A percentile compares a stretch with the other conserved stretches of the same genome.
Conservation (phyloP, 1,284 basidiomycete genomes). For the Marasmius fiardii region DNA sequence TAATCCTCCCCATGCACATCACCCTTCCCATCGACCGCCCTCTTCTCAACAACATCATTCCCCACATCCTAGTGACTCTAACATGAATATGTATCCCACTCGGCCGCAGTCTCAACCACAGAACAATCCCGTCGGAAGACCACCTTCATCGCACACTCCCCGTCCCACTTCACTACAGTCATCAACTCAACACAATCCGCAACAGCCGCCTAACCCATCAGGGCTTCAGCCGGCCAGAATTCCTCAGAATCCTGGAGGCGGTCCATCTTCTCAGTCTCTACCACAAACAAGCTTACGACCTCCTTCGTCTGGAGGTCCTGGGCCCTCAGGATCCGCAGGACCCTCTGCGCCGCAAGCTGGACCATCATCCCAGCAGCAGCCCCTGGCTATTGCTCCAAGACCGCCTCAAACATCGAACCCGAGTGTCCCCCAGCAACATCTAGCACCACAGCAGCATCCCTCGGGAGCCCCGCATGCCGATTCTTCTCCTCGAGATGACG, state of each 20-base stretch:
- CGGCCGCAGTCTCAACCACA: slow-evolving; percentile 51
- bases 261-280: background rate
- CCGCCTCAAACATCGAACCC: background rate
- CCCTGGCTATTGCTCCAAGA: background rate
- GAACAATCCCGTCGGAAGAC: slow-evolving; percentile 18
- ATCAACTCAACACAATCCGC: background rate
- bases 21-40: slow-evolving; percentile 27
- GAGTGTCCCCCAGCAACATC: background rate
- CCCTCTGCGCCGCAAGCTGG: background rate
- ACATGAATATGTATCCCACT: slow-evolving; percentile 36
- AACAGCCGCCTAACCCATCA: slow-evolving; percentile 17
- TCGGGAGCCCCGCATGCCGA: background rate
- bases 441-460: slow-evolving; percentile 5
- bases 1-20: slow-evolving; percentile 27
- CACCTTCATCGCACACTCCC: background rate
- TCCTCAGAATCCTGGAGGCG: slow-evolving; percentile 11
- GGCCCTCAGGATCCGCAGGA: background rate
- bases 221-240: slow-evolving; percentile 7
- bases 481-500: background rate
- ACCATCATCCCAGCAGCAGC: slow-evolving; percentile 6
- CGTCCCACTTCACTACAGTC: slow-evolving; percentile 2
- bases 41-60: slow-evolving; percentile 33
- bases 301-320: background rate
- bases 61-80: slow-evolving; percentile 29
- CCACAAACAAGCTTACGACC: slow-evolving; percentile 5